Conservation (phyloP, 345 rosid species). For the Jatropha curcas region DNA sequence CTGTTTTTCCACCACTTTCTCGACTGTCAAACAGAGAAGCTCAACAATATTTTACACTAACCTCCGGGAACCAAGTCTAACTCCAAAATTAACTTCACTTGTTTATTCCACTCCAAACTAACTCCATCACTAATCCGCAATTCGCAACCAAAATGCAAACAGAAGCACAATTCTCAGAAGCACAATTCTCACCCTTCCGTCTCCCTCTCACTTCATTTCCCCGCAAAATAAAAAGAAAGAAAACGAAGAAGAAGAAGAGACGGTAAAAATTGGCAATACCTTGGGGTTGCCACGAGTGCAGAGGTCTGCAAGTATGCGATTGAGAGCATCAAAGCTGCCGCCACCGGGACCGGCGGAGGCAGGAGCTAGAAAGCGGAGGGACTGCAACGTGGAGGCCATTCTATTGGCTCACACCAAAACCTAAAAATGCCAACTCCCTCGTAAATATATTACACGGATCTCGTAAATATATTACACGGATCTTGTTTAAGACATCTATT, state of each 20-base stretch:
- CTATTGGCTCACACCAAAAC: slow-evolving; percentile 16
- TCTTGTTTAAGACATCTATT: too few relatives aligned
- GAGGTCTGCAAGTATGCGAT: slow-evolving; percentile 80
- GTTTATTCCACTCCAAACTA: background rate
- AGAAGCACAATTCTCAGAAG: background rate
- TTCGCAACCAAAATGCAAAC: background rate
- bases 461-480: too few relatives aligned
- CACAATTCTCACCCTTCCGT: background rate
- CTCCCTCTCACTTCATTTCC: background rate
- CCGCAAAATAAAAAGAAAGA: slow-evolving; percentile 14
- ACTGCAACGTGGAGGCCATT: slow-evolving; percentile 65
- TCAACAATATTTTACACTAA: too few relatives aligned
- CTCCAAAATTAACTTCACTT: background rate
- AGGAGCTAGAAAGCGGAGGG: slow-evolving; percentile 26
- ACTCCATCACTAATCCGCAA: background rate
- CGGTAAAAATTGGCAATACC: background rate
- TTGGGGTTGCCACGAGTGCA: slow-evolving; percentile 70
- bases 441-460: slow-evolving; percentile 2
- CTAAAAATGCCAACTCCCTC: background rate
- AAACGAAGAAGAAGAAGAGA: slow-evolving; percentile 8
- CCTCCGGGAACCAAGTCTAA: background rate
- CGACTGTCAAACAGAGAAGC: background rate
- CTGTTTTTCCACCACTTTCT: too few relatives aligned
- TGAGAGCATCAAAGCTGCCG: slow-evolving; percentile 64
- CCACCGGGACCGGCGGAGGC: slow-evolving; percentile 45